Evolutionary conservation across 192 early-diverging fungal genomes (phyloP), one percentile per base, ranked within the genome.

Genomic region (Entomortierella parvispora): DNA sequence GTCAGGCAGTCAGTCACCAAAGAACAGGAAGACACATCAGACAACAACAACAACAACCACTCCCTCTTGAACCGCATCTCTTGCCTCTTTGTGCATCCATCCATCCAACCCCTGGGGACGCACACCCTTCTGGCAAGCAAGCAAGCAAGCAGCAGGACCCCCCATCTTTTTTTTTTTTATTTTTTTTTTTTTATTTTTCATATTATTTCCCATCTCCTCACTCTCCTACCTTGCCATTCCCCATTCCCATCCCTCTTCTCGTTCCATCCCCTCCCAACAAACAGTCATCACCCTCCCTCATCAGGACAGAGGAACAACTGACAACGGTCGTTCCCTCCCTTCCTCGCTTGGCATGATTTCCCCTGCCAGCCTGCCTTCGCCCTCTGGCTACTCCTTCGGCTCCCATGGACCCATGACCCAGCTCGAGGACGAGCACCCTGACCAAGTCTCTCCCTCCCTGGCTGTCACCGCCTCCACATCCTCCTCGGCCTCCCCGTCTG

Each of bases 311-410:
- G 34, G 34, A 47, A 26, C 18, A 47, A n/a, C 29, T 22, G 29
- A 47, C 14, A 34, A 34, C n/a, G 23, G 5, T 22, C 15, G 29
- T 18, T 29, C 48, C 25, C n/a, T 44, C 26, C 33, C 37, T 44
- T 56, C 57, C 37, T 58, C 42, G 18, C 40, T 42, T 34, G 11
- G 63, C 43, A 77, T 77, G 72, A 77, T 77, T 58, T 77, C 65
- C 9, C 72, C 72, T 23, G 61, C 72, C 11, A 77, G 57, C 15
- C 55, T 77, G 28, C 72, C 72, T 29, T 68, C 72, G 9, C 72
- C 72, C 7, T 59, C 72, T 23, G 72, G 65, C 11, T 77, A 77
- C 43, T 77, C 72, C 37, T 77, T 77, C 46, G 72, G 72, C 46
- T 68, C 72, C 2, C 50, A 77, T 43, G 65, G 53, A 14, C 33